Evolutionary conservation across 225 moss, liverwort and hornwort genomes (phyloP), one percentile per base, ranked within the genome.

Genomic region (Marchantia paleacea): DNA sequence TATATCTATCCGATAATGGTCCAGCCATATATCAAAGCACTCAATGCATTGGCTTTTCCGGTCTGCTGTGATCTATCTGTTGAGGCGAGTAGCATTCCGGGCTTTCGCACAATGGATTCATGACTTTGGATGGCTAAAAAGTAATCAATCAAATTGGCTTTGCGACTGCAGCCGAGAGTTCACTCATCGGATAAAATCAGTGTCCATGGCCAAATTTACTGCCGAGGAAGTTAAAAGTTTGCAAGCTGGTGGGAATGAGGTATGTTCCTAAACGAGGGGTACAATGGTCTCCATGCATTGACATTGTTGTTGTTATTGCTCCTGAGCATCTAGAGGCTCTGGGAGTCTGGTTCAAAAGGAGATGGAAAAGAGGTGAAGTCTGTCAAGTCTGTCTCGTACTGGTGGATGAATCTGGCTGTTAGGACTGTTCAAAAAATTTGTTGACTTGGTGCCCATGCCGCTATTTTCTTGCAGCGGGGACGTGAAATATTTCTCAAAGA

Each of bases 181-280:
- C 62, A 85, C 85, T 65, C 94, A 96, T 82, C 88, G 94, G 76
- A 92, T 96, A 79, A 96, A 96, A 86, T 96, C 96, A 72, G 90
- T 96, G 69, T 96, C 96, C 55, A 96, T 96, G 96, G 94, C 96
- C 52, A 96, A 96, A 83, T 96, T 96, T 60, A 91, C 96, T 73
- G 88, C 89, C n/a, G 92, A 86, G 51, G 96, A 96, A 90, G 96
- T 96, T 74, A 84, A 82, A 60, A 92, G 81, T 80, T 81, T 96
- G 65, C 92, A 94, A 80, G 79, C 89, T n/a, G 96, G 96, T 82
- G 96, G 96, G 76, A 96, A 96, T 73, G 92, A 92, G 91, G 96
- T 96, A 92, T 58, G 72, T 20, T 19, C 7, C 2, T 15, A 12
- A 6, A 19, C 47, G 11, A 49, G 9, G 48, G 25, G 22, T 73